phyloP scores from a whole-genome alignment of 2,329 filamentous ascomycete species.

The Fulvia fulva region DNA sequence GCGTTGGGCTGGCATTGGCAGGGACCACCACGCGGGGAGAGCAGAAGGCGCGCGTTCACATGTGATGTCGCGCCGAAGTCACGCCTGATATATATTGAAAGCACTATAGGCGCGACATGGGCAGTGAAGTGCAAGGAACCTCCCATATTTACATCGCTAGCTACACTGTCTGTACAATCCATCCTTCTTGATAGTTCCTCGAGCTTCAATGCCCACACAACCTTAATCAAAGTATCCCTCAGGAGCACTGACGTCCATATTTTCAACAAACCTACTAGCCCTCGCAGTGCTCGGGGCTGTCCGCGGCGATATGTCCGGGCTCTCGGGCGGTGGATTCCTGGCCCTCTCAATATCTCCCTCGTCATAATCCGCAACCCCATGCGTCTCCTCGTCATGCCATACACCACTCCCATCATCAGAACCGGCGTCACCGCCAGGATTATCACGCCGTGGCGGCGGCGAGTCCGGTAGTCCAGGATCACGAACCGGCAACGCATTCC shows the following conservation, averaged over 20 bases:
- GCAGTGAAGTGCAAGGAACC: neutral
- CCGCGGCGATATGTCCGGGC: neutral
- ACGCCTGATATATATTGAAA: neutral
- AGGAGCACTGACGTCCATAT: neutral
- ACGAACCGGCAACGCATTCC: neutral
- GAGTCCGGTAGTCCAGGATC: neutral
- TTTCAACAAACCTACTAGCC: neutral
- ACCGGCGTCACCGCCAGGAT: neutral
- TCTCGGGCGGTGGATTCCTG: neutral
- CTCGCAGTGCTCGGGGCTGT: neutral
- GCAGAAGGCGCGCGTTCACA: neutral
- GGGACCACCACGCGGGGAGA: neutral
- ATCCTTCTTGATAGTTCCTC: neutral
- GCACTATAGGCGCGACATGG: neutral
- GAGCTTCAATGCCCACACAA: neutral
- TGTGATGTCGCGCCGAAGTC: neutral
- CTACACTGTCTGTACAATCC: neutral
- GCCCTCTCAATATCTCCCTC: neutral
- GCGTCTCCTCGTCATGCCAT: neutral
- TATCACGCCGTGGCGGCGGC: neutral
- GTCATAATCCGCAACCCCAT: neutral
- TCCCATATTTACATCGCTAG: neutral
- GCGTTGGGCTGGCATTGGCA: neutral
- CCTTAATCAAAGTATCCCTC: neutral
- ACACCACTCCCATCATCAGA: neutral